A percentile compares a stretch with the other conserved stretches of the same genome.
These are phyloP conservation scores for Alternaria viburni DNA, from an alignment of 2,329 filamentous ascomycete genomes.

Conservation along the genomic window DNA sequence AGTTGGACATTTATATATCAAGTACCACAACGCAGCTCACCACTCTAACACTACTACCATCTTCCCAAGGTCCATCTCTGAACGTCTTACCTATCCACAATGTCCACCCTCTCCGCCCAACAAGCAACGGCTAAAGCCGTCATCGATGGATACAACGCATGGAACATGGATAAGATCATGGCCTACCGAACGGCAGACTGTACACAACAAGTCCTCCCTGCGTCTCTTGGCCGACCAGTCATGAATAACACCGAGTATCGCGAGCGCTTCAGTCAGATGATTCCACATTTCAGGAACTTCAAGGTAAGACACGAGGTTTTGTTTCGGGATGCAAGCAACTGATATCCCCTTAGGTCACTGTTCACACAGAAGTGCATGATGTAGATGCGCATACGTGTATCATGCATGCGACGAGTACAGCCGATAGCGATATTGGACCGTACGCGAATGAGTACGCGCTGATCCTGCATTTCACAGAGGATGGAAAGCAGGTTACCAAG, in stretches of 20 bases:
- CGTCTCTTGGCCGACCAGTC: background rate
- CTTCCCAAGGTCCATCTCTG: background rate
- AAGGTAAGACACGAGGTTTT: background rate
- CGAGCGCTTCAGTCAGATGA: background rate
- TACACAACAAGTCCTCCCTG: background rate
- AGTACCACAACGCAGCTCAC: background rate
- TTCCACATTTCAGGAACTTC: background rate
- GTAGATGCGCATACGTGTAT: background rate
- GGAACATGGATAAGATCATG: background rate
- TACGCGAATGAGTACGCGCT: slow-evolving; percentile 4
- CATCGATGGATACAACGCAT: background rate
- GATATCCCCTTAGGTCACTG: background rate
- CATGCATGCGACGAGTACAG: background rate
- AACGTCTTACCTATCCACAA: background rate
- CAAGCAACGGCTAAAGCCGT: background rate
- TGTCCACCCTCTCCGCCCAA: background rate
- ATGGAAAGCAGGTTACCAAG: background rate
- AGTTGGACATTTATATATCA: background rate
- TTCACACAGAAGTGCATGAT: background rate
- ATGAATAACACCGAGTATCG: background rate
- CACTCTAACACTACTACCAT: background rate
- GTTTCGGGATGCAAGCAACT: background rate
- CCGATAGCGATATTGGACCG: background rate
- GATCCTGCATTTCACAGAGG: background rate
- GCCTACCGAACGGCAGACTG: background rate